Percentiles rank a stretch among this genome's conserved stretches.
phyloP scores from a whole-genome alignment of 2,329 filamentous ascomycete species.

The Fusarium sacchari region DNA sequence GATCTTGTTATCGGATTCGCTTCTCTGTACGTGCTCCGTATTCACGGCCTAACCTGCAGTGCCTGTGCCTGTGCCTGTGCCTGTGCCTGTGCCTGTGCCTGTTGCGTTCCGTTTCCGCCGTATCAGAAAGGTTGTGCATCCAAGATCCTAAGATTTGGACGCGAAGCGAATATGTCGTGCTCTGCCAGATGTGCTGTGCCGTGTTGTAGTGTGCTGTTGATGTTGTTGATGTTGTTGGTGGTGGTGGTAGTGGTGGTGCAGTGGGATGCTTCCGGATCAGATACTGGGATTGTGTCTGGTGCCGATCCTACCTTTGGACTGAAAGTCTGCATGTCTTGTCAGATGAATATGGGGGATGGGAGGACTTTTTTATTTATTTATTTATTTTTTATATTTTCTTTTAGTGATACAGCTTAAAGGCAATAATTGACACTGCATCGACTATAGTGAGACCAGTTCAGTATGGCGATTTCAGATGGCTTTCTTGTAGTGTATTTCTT shows the following conservation, averaged over 20 bases:
- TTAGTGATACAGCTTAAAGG: not conserved
- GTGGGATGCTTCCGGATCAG: slow-evolving; percentile 25
- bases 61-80: not conserved
- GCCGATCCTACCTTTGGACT: slow-evolving; percentile 14
- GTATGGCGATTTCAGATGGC: not conserved
- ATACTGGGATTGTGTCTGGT: slow-evolving; percentile 28
- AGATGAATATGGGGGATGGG: not conserved
- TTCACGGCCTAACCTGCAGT: not conserved
- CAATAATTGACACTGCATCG: not conserved
- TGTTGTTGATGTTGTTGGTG: not conserved
- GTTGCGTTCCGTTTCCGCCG: not conserved
- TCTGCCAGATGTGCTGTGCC: not conserved
- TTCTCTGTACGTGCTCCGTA: not conserved
- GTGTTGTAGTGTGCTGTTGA: not conserved
- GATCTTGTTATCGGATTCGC: slow-evolving; percentile 20
- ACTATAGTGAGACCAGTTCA: not conserved
- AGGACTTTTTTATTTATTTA: too few relatives aligned
- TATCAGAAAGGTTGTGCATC: slow-evolving; percentile 9
- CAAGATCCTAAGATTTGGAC: slow-evolving; percentile 6
- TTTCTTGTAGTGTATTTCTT: not conserved
- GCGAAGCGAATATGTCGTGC: slow-evolving; percentile 21
- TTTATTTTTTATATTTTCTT: too few relatives aligned
- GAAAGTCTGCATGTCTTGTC: not conserved
- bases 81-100: not conserved
- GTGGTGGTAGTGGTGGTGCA: not conserved